Base-by-base conservation (phyloP, 768 basidiomycete genomes). In the Piloderma croceum region DNA sequence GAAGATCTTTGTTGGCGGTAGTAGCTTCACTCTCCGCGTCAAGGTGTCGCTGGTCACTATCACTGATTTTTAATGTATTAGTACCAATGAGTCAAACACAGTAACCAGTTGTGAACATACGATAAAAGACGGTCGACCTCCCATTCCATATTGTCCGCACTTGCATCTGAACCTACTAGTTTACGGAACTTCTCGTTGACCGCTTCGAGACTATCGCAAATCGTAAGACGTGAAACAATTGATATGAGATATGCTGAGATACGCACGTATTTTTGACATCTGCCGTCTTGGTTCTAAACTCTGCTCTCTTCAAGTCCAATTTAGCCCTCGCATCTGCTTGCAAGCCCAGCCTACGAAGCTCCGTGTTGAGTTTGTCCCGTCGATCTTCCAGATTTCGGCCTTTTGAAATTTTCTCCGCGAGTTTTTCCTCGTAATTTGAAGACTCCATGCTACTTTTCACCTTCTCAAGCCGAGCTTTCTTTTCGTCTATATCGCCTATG, bases 271-370 rank as follows among this genome's bases (percentile, higher is more conserved):
- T 79, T 46, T 75, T 67, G 11, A 91, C 69, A 29, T 91, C 87
- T 12, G 65, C 65, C 33, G 67, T 64, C 62, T 86, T 88, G 41
- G 63, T 70, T 56, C 71, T 76, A 32, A 81, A 57, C 47, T 92
- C 88, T 1, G 66, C 67, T 44, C 80, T 69, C 54, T 89, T 86
- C 46, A 94, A 53, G 29, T 83, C 78, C 38, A 97, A 58, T 50
- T 77, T 83, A 2, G 92, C 90, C 32, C 94, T 69, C 1, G 77
- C 68, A 39, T 92, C 86, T 0, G 88, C 83, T 56, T 97, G 91
- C 33, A 77, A 52, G 49, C 79, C 90, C 50, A 96, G 61, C 2
- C 69, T 63, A 23, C 77, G 70, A 31, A 92, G 69, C 45, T 96
- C 93, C 1, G 60, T 48, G 40, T 82, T 87, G 44, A 94, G 63